These are phyloP conservation scores for Saccharomycopsis babjevae DNA, from an alignment of 805 yeast species.

Conservation along the genomic window DNA sequence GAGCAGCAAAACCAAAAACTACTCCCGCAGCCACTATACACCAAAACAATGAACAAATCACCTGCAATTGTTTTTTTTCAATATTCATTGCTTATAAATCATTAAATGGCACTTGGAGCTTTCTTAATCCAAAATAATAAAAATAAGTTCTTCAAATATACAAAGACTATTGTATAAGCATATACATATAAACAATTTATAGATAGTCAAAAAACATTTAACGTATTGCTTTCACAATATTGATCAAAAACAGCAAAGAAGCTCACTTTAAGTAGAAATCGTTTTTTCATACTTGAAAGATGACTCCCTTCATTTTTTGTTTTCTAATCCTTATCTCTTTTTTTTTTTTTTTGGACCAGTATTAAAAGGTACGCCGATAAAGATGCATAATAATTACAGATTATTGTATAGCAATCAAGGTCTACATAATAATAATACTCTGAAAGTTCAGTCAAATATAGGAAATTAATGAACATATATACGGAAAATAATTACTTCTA, in stretches of 20 bases:
- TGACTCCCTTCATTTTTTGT: neutral
- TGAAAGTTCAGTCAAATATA: too few relatives aligned
- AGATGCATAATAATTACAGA: neutral
- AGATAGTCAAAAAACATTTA: too few relatives aligned
- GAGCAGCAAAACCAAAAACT: constrained; percentile 90
- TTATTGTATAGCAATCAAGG: neutral
- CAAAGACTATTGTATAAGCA: too few relatives aligned
- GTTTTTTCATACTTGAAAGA: neutral
- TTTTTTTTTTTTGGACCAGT: neutral
- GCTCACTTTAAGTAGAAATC: neutral
- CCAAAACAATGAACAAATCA: constrained; percentile 71
- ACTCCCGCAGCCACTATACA: constrained; percentile 90
- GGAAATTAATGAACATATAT: too few relatives aligned
- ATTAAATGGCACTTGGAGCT: neutral
- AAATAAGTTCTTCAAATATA: too few relatives aligned
- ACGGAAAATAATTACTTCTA: too few relatives aligned
- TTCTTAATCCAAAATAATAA: too few relatives aligned
- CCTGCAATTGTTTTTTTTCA: constrained; percentile 37
- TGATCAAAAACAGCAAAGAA: too few relatives aligned
- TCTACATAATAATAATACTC: too few relatives aligned
- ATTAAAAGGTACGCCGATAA: neutral
- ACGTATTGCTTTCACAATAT: too few relatives aligned
- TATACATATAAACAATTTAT: too few relatives aligned
- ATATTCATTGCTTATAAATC: neutral
- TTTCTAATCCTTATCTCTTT: neutral